phyloP scores from a whole-genome alignment of 2,329 filamentous ascomycete genomes.

The Sclerotinia subarctica region DNA sequence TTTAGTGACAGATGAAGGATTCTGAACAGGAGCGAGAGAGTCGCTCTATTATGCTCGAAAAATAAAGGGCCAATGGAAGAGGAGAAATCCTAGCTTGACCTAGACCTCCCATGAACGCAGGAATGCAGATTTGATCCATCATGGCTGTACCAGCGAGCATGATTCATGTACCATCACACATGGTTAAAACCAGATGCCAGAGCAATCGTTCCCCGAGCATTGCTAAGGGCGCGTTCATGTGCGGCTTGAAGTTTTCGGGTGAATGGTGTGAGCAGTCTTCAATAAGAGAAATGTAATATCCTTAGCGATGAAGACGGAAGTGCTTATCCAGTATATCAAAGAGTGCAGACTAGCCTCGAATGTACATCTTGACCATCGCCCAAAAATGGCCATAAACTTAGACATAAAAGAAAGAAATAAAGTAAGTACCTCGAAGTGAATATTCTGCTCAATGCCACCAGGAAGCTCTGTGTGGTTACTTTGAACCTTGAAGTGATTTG shows the following conservation, averaged over 20 bases:
- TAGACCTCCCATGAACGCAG: not conserved
- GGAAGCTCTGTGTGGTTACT: not conserved
- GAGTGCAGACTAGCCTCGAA: no score
- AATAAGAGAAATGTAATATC: no score
- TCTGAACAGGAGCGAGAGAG: not conserved
- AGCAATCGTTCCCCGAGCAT: not conserved
- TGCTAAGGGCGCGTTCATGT: not conserved
- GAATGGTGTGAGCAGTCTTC: no score
- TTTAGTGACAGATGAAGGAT: not conserved
- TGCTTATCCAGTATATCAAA: no score
- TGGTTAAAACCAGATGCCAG: not conserved
- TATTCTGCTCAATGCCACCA: not conserved
- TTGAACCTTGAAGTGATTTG: no score
- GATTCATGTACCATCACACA: not conserved
- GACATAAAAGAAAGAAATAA: not conserved
- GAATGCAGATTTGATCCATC: not conserved
- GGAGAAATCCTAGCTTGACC: not conserved
- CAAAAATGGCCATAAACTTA: not conserved
- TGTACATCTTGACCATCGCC: not conserved
- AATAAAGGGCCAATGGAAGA: not conserved
- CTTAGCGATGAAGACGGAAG: no score
- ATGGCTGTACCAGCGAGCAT: not conserved
- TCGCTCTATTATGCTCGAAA: not conserved
- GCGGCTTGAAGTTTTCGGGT: no score
- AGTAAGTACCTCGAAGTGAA: not conserved